Conservation (phyloP, 768 basidiomycete species). For the Lactarius deliciosus region DNA sequence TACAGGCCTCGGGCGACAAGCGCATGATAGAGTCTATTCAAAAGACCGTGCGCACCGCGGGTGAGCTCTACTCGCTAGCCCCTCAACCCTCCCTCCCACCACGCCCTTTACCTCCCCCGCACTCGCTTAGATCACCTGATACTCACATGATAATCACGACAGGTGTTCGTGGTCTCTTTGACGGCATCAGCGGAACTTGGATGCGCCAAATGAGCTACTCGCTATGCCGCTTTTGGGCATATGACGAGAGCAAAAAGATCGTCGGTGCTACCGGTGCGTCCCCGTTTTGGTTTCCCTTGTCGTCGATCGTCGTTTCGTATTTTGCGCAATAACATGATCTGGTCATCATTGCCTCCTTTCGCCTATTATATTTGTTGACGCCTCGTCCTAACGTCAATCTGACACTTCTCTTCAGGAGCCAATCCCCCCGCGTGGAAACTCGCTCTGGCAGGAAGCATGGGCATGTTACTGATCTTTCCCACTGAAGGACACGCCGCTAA, state of each 20-base stretch:
- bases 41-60: constrained; percentile 81
- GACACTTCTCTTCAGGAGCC: constrained; percentile 40
- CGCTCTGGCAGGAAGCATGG: constrained; percentile 81
- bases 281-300: constrained; percentile 4
- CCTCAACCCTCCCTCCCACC: neutral
- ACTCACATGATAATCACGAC: constrained; percentile 10
- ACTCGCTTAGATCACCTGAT: neutral
- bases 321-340: neutral
- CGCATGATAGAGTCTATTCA: constrained; percentile 80
- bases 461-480: constrained; percentile 37
- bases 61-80: constrained; percentile 36
- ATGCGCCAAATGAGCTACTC: constrained; percentile 93
- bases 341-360: neutral
- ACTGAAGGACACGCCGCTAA: neutral
- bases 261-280: constrained; percentile 55
- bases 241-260: constrained; percentile 86
- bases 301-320: neutral
- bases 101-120: neutral
- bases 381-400: neutral
- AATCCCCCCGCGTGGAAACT: constrained; percentile 80
- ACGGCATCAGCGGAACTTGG: constrained; percentile 87
- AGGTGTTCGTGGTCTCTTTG: constrained; percentile 73
- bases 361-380: neutral
- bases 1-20: constrained; percentile 92
- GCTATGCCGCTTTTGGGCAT: constrained; percentile 90